Evolutionary conservation across 495 filamentous ascomycete species (phyloP), one percentile per base, ranked within the genome.

Genomic region (Talaromyces thailandensis): DNA sequence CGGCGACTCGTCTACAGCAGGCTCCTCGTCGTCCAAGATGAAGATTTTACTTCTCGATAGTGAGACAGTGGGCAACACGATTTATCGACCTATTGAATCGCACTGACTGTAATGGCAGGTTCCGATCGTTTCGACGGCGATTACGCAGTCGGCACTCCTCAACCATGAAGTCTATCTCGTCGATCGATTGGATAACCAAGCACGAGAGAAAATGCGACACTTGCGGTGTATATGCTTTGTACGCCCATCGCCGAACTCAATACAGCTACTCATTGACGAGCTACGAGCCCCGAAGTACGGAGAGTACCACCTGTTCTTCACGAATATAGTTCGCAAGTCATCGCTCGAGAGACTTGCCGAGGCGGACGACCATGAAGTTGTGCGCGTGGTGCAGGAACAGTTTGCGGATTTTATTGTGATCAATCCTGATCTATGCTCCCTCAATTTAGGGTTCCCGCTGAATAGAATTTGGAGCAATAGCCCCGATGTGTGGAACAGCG

Each of bases 131-230:
- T 98, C 95, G 24, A 93, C 92, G 18, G 92, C 94, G 62, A 93
- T 94, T 63, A 97, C 95, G 0, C 95, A 98, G 69, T 98, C 94
- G 48, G 84, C 91, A 40, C 82, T 98, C n/a, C 86, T 98, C 62
- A 96, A 91, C 70, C 92, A 98, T 71, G 92, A 97, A 76, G 90
- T 98, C 64, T 98, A 96, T 75, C 91, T 98, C 59, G 96, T 93
- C 60, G 94, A 98, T 73, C 91, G 95, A 60, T 75, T 98, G 50
- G 94, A 96, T 70, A 98, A 97, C 70, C 76, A 81, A 58, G 86
- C 90, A 64, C 85, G 94, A 51, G 95, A 98, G 76, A 96, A 95
- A 81, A 98, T 98, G 94, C 88, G 94, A 71, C 94, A 98, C 77
- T 79, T 98, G 45, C 86, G 91, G 29, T 98, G 94, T 74, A 77